Percentiles rank a stretch among this genome's conserved stretches.
Evolutionary conservation across 2,329 filamentous ascomycete species (phyloP).

Genomic region (Grosmannia huntii): DNA sequence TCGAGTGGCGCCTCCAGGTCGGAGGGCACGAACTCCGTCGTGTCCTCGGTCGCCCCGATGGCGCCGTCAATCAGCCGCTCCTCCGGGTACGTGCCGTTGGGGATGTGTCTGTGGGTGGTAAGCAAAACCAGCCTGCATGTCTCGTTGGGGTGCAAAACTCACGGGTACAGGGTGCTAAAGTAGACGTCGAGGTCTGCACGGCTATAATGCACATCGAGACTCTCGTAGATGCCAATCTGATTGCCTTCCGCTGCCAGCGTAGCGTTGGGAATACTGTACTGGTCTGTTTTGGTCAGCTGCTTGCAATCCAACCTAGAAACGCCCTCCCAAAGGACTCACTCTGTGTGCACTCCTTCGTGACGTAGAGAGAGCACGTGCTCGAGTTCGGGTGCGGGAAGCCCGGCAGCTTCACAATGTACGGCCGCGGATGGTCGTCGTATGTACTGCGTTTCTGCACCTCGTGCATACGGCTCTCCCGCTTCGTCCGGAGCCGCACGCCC

Average conservation of each 20-base stretch:
- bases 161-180: slow-evolving; percentile 13
- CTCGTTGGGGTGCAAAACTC: neutral
- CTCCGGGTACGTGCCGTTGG: slow-evolving; percentile 19
- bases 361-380: slow-evolving; percentile 4
- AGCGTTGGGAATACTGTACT: slow-evolving; percentile 12
- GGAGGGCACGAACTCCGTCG: slow-evolving; percentile 10
- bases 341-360: slow-evolving; percentile 9
- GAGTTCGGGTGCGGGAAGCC: slow-evolving; percentile 7
- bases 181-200: slow-evolving; percentile 12
- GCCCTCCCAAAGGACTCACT: neutral
- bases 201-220: slow-evolving; percentile 12
- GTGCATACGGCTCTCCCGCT: neutral
- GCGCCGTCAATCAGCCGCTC: slow-evolving; percentile 21
- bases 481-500: slow-evolving; percentile 29
- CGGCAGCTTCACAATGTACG: slow-evolving; percentile 5
- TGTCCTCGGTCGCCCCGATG: slow-evolving; percentile 10
- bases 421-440: neutral
- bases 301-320: neutral
- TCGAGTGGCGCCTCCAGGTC: slow-evolving; percentile 25
- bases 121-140: neutral
- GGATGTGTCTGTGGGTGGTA: slow-evolving; percentile 13
- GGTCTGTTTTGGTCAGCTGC: slow-evolving; percentile 3
- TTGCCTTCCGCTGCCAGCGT: slow-evolving; percentile 4
- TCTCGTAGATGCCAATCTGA: slow-evolving; percentile 14
- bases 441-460: neutral